Evolutionary conservation across 169 alveolate species (phyloP), one percentile per base, ranked within the genome.

Genomic region (Cryptosporidium ryanae): DNA sequence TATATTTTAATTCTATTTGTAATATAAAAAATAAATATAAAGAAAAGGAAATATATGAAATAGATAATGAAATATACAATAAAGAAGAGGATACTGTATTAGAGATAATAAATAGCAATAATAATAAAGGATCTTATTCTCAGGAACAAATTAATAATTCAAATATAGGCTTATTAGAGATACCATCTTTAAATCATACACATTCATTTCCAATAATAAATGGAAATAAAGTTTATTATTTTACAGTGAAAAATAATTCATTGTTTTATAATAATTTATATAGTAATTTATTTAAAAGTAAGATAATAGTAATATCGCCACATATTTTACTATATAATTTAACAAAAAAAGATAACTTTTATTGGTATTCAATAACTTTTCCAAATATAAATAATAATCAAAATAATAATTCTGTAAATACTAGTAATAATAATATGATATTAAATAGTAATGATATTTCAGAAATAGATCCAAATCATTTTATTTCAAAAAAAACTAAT

Each of bases 151-250:
- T 3, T 10, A 10, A 38, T 0, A 68, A 31, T 31, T 68, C 83
- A 12, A 68, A 61, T 61, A 59, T 76, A 31, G 87, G 87, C 15
- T 32, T 76, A 31, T 18, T 76, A 2, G 87, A 76, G 17, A 76
- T 76, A 13, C 87, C 87, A 12, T 61, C 76, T 10, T 0, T 55
- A 6, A 48, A 59, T 3, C 44, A 63, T 13, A 59, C 87, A 2
- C 59, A 76, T 50, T 76, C 87, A 59, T 76, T 76, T 59, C 87
- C 87, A 4, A 76, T 76, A 59, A 34, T 59, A 6, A 76, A 44
- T 59, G 71, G 59, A 44, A 52, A 52, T 23, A 61, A 43, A 59
- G 68, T 61, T n/a, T 59, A 68, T 31, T 68, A 27, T 15, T 68
- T 68, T 21, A 68, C 83, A 27, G 83, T 68, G 2, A 68, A 68